A percentile compares a stretch with the other conserved stretches of the same genome.
phyloP scores from a whole-genome alignment of 257 asterid genomes.

The Nicotiana tabacum region DNA sequence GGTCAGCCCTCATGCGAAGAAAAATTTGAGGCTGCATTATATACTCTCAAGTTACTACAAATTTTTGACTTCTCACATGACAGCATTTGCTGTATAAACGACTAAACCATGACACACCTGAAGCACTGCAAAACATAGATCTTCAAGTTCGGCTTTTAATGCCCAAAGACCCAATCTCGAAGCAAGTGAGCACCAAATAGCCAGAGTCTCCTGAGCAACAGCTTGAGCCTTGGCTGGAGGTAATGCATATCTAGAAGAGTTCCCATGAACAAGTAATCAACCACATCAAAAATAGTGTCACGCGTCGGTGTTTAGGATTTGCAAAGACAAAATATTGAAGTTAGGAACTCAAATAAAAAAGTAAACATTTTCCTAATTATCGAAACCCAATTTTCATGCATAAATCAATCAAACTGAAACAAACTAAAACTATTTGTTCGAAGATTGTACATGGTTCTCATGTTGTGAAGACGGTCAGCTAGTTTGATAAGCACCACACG shows the following conservation, averaged over 20 bases:
- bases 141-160: slow-evolving; percentile 96
- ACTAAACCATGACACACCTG: slow-evolving; percentile 47
- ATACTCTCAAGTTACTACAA: slow-evolving; percentile 15
- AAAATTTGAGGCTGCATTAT: slow-evolving; percentile 73
- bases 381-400: not conserved
- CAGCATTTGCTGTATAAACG: not conserved
- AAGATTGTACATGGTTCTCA: slow-evolving; percentile 83
- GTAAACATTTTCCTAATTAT: not conserved
- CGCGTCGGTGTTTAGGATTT: not conserved
- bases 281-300: not conserved
- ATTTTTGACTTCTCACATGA: not conserved
- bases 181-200: slow-evolving; percentile 98
- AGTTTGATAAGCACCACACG: slow-evolving; percentile 98
- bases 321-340: not conserved
- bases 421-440: not conserved
- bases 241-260: slow-evolving; percentile 66
- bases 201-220: slow-evolving; percentile 93
- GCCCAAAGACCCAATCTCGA: slow-evolving; percentile 97
- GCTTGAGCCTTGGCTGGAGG: slow-evolving; percentile 84
- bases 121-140: slow-evolving; percentile 92
- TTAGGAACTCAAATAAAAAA: not conserved
- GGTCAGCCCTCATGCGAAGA: slow-evolving; percentile 74
- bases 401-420: not conserved
- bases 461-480: slow-evolving; percentile 97
- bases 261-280: slow-evolving; percentile 5